Base-by-base conservation (phyloP, 805 yeast genomes). In the Blastobotrys terrestris region DNA sequence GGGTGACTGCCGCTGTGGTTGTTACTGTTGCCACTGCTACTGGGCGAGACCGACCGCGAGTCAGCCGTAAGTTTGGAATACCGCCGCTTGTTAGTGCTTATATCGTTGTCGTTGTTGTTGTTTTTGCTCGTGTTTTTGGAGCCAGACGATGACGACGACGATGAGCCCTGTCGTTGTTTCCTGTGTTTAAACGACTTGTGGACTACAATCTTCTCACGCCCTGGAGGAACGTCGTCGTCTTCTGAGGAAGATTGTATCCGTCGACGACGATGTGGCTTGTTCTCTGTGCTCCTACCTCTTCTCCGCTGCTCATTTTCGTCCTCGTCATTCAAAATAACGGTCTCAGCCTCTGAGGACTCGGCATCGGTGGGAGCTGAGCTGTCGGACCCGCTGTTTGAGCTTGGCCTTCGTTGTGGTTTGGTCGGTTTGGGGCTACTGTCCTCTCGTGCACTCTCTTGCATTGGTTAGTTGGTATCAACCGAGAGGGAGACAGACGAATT, bases 301-400 rank as follows among this genome's bases (percentile, higher is more conserved):
- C 22, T 21, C 13, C 19, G 15, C 13, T 49, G 52, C 15, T 46
- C 49, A 15, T 46, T 56, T 19, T 35, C 54, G 7, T 50, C 53
- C 26, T 52, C 50, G 2, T 53, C 55, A 20, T 54, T 60, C 50
- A 66, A 63, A 31, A 66, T 58, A 14, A 65, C 69, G 2, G 72
- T 68, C 44, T 65, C 70, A 1, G 69, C 69, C 56, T 68, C 71
- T 8, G 67, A 63, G 8, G 55, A 49, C 3, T 40, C 48, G 26
- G 48, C 56, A 16, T 50, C 53, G 15, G 50, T 44, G 14, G 54
- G 48, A 7, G 48, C 48, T n/a, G 39, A 26, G 48, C 48, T 45
- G 19, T 45, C 48, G 15, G 19, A 31, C 3, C 19, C 19, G 20
- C 44, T 18, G 16, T 8, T 20, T 13, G 44, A 41, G 16, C 19